Conservation (phyloP, 148 eudicot species). For the Silene uniflora region DNA sequence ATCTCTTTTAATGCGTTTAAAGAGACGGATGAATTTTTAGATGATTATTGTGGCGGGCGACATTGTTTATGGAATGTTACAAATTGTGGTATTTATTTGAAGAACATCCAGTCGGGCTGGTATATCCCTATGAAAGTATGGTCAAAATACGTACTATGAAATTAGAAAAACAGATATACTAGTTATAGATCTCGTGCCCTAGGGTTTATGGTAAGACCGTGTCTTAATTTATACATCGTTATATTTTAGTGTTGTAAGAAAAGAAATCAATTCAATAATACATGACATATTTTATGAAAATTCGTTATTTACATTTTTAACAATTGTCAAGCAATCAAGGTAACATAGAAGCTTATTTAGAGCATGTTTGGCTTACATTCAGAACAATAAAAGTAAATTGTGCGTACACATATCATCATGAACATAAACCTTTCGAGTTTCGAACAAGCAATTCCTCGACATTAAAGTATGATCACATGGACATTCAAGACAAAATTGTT, state of each 20-base stretch:
- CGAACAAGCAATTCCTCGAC: not conserved
- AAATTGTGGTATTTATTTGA: not conserved
- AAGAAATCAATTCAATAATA: too few species aligned
- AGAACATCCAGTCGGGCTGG: not conserved
- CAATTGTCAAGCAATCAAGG: too few species aligned
- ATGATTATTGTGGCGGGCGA: not conserved
- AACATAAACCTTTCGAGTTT: not conserved
- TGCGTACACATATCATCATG: not conserved
- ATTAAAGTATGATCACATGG: not conserved
- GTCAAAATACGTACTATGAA: too few species aligned
- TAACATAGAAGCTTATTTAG: too few species aligned
- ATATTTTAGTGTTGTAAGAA: too few species aligned
- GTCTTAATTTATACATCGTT: too few species aligned
- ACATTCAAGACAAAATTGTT: not conserved
- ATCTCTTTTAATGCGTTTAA: not conserved
- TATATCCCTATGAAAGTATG: not conserved
- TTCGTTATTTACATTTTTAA: too few species aligned
- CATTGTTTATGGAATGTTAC: constrained; percentile 1
- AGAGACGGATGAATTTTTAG: not conserved
- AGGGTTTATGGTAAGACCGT: too few species aligned
- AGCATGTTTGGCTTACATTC: too few species aligned
- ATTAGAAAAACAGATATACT: too few species aligned
- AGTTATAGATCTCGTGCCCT: too few species aligned
- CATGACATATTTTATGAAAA: too few species aligned
- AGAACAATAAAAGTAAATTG: not conserved